A percentile compares a stretch with the other conserved stretches of the same genome.
These are phyloP conservation scores for Hypomontagnella monticulosa DNA, from an alignment of 495 filamentous ascomycete genomes.

Conservation along the genomic window DNA sequence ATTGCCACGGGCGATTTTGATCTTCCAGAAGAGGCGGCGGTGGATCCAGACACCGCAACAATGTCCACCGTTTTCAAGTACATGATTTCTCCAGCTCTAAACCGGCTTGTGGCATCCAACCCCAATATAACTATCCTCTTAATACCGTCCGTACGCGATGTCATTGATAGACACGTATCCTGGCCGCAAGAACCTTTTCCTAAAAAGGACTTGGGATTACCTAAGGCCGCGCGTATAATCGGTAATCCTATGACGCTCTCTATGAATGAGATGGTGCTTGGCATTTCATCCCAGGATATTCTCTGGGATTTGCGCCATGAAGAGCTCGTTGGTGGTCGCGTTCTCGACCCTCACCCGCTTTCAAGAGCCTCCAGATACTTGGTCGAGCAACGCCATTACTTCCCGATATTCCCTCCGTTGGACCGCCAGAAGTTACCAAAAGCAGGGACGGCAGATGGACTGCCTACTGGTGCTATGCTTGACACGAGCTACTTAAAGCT, in stretches of 20 bases:
- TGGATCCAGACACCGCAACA: constrained; percentile 79
- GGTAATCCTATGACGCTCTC: constrained; percentile 88
- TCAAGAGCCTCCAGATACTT: constrained; percentile 75
- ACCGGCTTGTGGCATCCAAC: constrained; percentile 69
- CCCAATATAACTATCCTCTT: constrained; percentile 83
- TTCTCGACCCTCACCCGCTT: constrained; percentile 66
- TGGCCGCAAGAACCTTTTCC: constrained; percentile 89
- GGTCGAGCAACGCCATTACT: constrained; percentile 88
- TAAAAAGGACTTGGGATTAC: constrained; percentile 73
- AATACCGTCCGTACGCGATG: constrained; percentile 87
- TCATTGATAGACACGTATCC: constrained; percentile 80
- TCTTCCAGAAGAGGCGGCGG: constrained; percentile 72
- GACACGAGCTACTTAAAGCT: constrained; percentile 88
- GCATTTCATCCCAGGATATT: constrained; percentile 83
- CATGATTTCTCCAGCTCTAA: constrained; percentile 73
- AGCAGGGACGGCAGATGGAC: constrained; percentile 63
- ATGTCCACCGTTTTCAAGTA: constrained; percentile 85
- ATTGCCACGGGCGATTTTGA: constrained; percentile 90
- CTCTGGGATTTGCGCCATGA: constrained; percentile 81
- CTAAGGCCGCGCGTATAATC: constrained; percentile 77
- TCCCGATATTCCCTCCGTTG: constrained; percentile 84
- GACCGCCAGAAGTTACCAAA: constrained; percentile 73
- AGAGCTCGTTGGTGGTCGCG: constrained; percentile 69
- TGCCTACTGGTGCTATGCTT: constrained; percentile 74
- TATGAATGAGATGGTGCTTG: constrained; percentile 84